Evolutionary conservation across 2,329 filamentous ascomycete genomes (phyloP).

Genomic region (Teratosphaeriaceae sp.): DNA sequence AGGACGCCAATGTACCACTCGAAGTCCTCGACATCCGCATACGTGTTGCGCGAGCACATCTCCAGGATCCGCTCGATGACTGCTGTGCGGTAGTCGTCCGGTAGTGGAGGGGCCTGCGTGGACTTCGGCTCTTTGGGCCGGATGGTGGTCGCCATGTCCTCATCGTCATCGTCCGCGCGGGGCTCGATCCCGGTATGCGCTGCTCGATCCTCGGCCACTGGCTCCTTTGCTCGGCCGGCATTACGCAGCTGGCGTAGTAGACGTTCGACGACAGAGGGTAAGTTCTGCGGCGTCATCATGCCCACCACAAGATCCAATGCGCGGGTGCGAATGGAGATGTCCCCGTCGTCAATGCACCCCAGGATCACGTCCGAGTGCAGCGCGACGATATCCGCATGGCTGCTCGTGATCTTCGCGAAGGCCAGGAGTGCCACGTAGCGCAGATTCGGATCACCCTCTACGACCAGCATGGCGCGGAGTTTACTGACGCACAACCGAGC

Average conservation of each 20-base stretch:
- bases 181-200: slow-evolving; percentile 38
- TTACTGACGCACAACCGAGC: slow-evolving; percentile 89
- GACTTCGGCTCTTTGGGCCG: slow-evolving; percentile 46
- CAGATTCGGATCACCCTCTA: slow-evolving; percentile 89
- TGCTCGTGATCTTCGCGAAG: slow-evolving; percentile 88
- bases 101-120: slow-evolving; percentile 55
- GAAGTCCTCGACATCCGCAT: slow-evolving; percentile 79
- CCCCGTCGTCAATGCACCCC: slow-evolving; percentile 89
- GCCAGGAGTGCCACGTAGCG: slow-evolving; percentile 96
- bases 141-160: slow-evolving; percentile 49
- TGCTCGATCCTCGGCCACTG: slow-evolving; percentile 43
- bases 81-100: slow-evolving; percentile 77
- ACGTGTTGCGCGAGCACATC: slow-evolving; percentile 88
- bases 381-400: slow-evolving; percentile 81
- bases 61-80: slow-evolving; percentile 76
- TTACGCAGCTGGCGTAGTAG: slow-evolving; percentile 77
- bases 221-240: slow-evolving; percentile 50
- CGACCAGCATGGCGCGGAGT: slow-evolving; percentile 85
- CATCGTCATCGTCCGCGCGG: slow-evolving; percentile 51
- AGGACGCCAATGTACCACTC: slow-evolving; percentile 96
- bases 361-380: slow-evolving; percentile 95
- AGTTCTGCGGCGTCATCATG: slow-evolving; percentile 85
- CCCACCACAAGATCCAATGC: slow-evolving; percentile 86
- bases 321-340: slow-evolving; percentile 92
- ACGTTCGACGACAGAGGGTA: slow-evolving; percentile 76